Percentiles rank a stretch among this genome's conserved stretches.
Evolutionary conservation across 495 filamentous ascomycete genomes (phyloP).

Genomic region (Neurospora sublineolata): DNA sequence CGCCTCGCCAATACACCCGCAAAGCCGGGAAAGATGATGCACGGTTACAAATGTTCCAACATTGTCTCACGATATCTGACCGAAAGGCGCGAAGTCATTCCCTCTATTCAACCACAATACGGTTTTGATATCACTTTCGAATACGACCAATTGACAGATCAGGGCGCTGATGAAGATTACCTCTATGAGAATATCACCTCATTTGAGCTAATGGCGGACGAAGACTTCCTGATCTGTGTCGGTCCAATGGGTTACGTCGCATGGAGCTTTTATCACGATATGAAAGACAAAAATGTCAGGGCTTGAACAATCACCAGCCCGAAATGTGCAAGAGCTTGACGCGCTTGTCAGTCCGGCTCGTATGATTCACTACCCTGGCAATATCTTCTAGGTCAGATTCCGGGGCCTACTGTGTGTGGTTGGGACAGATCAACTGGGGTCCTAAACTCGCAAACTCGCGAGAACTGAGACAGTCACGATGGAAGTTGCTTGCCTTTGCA

Average conservation of each 20-base stretch:
- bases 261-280: conserved; percentile 10
- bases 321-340: neutral
- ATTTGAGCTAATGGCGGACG: neutral
- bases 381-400: neutral
- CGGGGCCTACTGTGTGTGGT: neutral
- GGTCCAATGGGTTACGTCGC: neutral
- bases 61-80: neutral
- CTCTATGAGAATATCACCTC: neutral
- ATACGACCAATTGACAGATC: neutral
- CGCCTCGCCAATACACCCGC: neutral
- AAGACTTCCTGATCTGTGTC: neutral
- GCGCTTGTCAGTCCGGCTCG: neutral
- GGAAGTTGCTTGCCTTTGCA: neutral
- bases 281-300: neutral
- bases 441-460: neutral
- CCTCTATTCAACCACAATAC: neutral
- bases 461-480: neutral
- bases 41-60: neutral
- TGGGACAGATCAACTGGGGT: neutral
- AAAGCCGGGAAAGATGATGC: neutral
- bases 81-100: neutral
- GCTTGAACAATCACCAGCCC: neutral
- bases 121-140: neutral
- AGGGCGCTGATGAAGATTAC: too few species aligned
- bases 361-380: neutral